Evolutionary conservation across 192 early-diverging fungal species (phyloP).

Genomic region (Dissophora ornata): DNA sequence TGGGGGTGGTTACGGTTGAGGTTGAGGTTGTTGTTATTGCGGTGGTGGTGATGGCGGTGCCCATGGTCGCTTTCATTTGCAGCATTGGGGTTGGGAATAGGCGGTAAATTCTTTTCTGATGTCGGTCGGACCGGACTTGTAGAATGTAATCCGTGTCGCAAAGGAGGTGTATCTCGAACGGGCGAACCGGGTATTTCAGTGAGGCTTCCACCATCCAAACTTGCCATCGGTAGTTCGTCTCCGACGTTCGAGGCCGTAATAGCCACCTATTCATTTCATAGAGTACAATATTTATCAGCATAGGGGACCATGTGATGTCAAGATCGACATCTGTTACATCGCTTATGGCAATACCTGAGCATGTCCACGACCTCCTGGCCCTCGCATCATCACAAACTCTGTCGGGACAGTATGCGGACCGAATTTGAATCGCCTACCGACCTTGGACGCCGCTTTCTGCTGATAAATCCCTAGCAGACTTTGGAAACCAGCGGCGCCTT

Average conservation of each 20-base stretch:
- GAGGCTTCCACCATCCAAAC: slow-evolving; percentile 1
- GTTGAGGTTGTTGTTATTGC: not conserved
- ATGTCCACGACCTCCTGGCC: slow-evolving; percentile 88
- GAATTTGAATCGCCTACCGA: slow-evolving; percentile 72
- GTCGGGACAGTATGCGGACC: slow-evolving; percentile 74
- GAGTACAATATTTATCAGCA: no score
- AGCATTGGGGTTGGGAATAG: slow-evolving; percentile 15
- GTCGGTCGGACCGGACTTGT: not conserved
- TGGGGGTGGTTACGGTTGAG: not conserved
- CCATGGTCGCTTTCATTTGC: slow-evolving; percentile 3
- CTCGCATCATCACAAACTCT: slow-evolving; percentile 96
- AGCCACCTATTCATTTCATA: slow-evolving; percentile 66
- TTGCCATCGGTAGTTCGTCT: slow-evolving; percentile 46
- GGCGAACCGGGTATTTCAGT: slow-evolving; percentile 2
- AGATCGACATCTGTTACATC: no score
- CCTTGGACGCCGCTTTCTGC: slow-evolving; percentile 75
- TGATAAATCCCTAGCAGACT: slow-evolving; percentile 88
- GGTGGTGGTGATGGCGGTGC: slow-evolving; percentile 1
- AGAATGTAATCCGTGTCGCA: not conserved
- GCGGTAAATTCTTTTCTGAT: slow-evolving; percentile 27
- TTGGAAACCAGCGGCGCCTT: slow-evolving; percentile 89
- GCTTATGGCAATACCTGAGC: no score
- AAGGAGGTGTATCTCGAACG: not conserved
- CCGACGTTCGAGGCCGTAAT: slow-evolving; percentile 61
- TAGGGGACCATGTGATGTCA: no score